Evolutionary conservation across 768 basidiomycete species (phyloP), one percentile per base, ranked within the genome.

Genomic region (Rubroboletus pulcherrimus): DNA sequence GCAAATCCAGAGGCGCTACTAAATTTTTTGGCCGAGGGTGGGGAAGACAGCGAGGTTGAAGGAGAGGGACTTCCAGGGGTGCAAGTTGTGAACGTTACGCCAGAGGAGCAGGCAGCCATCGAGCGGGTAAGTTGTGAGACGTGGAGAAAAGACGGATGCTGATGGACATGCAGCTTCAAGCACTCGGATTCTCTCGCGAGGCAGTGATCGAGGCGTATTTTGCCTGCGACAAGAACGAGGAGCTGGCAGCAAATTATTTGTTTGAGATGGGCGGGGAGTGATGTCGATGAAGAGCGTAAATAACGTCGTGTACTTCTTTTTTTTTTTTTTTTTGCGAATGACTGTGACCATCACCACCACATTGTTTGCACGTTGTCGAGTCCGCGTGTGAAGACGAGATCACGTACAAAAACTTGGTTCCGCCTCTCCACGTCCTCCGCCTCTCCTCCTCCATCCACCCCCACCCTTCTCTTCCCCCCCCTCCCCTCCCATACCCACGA

Each of bases 211-310:
- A 98, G 71, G 97, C 97, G 1, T 99, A 91, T 73, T 83, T 96
- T 67, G 90, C 87, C 2, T 98, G 95, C 71, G 97, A 93, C 71
- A 93, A 91, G 81, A 93, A 98, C 67, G 97, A 98, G 74, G 93
- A 98, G 67, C 74, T 95, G 19, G 94, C 97, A 9, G 97, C 96
- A 14, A 97, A 97, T 67, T 96, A 87, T 64, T 72, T 98, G 63
- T 95, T 98, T 60, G 94, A 96, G 76, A 77, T 30, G 86, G 84
- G 64, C 3, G 85, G 84, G 1, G 85, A 81, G 17, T 60, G 31
- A 41, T 21, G 21, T 21, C 21, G 21, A 21, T 21, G 21, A 34
- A 6, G 12, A 29, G 35, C 7, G 15, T 37, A 37, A 12, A 40
- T 40, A 11, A 40, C n/a, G 37, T 38, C 47, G 51, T 59, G 44